These are phyloP conservation scores for Nannochloropsis salina DNA, from an alignment of 108 stramenopile species.

Conservation along the genomic window DNA sequence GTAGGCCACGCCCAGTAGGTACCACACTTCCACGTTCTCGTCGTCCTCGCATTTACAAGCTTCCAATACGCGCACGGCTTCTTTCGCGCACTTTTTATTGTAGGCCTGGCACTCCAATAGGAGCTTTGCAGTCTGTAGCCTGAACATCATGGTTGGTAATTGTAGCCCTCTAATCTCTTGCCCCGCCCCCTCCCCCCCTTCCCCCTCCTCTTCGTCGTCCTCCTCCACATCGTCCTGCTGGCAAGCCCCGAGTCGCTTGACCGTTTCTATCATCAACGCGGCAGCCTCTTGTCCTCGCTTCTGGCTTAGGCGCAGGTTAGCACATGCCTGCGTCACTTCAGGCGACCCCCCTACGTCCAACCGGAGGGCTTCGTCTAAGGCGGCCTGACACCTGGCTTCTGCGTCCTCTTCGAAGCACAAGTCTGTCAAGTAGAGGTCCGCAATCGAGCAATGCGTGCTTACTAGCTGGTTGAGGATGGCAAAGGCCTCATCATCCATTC, in stretches of 20 bases:
- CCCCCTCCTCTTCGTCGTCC: not conserved
- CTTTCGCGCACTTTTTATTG: not conserved
- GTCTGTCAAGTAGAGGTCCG: not conserved
- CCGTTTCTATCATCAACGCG: not conserved
- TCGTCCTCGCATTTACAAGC: constrained; percentile 14
- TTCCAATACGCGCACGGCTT: not conserved
- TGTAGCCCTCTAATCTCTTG: not conserved
- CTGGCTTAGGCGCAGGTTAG: constrained; percentile 7
- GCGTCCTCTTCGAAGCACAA: constrained; percentile 6
- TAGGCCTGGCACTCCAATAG: not conserved
- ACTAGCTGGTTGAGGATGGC: not conserved
- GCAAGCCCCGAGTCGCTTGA: not conserved
- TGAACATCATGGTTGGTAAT: not conserved
- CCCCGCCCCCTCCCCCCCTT: not conserved
- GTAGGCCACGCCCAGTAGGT: constrained; percentile 1
- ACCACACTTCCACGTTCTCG: constrained; percentile 3
- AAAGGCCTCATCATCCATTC: not conserved
- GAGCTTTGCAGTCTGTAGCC: not conserved
- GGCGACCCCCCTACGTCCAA: constrained; percentile 9
- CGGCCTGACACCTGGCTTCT: not conserved
- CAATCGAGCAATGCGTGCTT: constrained; percentile 8
- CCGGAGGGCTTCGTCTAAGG: not conserved
- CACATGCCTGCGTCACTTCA: not conserved
- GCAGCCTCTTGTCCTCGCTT: not conserved
- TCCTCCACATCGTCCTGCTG: not conserved